A percentile compares a stretch with the other conserved stretches of the same genome.
These are phyloP conservation scores for Rhizophlyctis rosea DNA, from an alignment of 192 early-diverging fungal genomes.

Conservation along the genomic window DNA sequence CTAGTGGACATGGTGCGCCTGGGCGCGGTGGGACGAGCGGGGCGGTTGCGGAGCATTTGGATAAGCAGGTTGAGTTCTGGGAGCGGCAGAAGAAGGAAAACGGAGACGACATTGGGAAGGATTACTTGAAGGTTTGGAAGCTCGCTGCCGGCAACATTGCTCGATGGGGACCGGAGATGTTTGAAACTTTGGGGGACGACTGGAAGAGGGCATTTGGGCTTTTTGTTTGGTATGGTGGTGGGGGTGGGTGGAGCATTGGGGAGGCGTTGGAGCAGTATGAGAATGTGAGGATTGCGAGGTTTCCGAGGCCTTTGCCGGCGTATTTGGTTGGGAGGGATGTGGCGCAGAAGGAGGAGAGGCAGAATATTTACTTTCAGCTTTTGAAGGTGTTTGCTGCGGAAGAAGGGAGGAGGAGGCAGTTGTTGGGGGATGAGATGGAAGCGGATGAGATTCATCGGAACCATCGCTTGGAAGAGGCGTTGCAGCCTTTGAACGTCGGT, in stretches of 20 bases:
- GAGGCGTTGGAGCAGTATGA: slow-evolving; percentile 40
- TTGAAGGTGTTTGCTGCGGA: slow-evolving; percentile 56
- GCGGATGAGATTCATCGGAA: too few relatives aligned
- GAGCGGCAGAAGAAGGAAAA: neutral
- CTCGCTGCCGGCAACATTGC: slow-evolving; percentile 35
- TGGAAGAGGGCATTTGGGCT: slow-evolving; percentile 51
- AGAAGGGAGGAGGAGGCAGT: too few relatives aligned
- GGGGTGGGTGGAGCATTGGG: slow-evolving; percentile 31
- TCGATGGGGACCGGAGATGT: slow-evolving; percentile 27
- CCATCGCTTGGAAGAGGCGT: slow-evolving; percentile 53
- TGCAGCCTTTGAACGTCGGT: slow-evolving; percentile 58
- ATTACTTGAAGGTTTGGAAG: slow-evolving; percentile 39
- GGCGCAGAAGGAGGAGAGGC: neutral
- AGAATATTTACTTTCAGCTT: slow-evolving; percentile 74
- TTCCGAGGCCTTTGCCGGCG: slow-evolving; percentile 7
- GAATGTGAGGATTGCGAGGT: neutral
- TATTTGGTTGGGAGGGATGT: slow-evolving; percentile 12
- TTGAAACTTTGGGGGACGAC: slow-evolving; percentile 17
- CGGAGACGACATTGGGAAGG: slow-evolving; percentile 12
- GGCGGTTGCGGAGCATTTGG: slow-evolving; percentile 16
- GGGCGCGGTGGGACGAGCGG: slow-evolving; percentile 26
- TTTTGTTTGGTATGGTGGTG: slow-evolving; percentile 52
- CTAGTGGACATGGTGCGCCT: slow-evolving; percentile 39
- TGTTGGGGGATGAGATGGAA: too few relatives aligned
- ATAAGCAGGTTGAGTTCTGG: slow-evolving; percentile 41